Conservation (phyloP, 768 basidiomycete genomes). For the Coprinopsis marcescibilis region DNA sequence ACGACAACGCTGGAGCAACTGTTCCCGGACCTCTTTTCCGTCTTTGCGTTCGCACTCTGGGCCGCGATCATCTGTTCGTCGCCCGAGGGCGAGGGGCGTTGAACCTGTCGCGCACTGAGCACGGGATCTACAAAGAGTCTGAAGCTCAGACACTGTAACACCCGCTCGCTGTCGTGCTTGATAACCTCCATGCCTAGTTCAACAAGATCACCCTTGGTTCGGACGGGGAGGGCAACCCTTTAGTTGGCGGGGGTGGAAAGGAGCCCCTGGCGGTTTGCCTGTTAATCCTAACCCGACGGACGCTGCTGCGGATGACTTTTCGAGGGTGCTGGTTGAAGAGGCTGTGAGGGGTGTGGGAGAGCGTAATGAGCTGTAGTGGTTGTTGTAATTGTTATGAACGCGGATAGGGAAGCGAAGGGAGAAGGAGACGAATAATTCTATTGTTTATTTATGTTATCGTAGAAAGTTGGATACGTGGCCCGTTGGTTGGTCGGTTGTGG, state of each 20-base stretch:
- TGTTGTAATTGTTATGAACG: background rate
- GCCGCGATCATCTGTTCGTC: constrained; percentile 28
- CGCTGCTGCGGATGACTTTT: constrained; percentile 22
- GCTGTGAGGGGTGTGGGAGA: constrained; percentile 56
- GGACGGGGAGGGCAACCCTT: constrained; percentile 18
- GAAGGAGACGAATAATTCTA: background rate
- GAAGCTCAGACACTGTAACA: constrained; percentile 30
- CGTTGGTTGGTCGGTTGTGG: no score
- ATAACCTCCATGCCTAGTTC: constrained; percentile 52
- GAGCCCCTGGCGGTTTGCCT: no score
- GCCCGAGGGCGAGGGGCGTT: constrained; percentile 2
- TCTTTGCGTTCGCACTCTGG: constrained; percentile 47
- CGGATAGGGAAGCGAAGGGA: background rate
- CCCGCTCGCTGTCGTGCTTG: constrained; percentile 44
- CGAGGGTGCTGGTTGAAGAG: constrained; percentile 45
- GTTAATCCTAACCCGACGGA: no score
- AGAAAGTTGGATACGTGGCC: no score
- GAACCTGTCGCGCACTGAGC: constrained; percentile 56
- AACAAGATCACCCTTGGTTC: constrained; percentile 61
- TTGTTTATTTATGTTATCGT: no score
- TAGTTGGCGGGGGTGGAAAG: constrained; percentile 19
- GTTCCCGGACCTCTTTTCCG: constrained; percentile 41
- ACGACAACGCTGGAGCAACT: constrained; percentile 23
- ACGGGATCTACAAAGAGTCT: constrained; percentile 10
- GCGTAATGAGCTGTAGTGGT: constrained; percentile 8